Evolutionary conservation across 2,329 filamentous ascomycete species (phyloP).

Genomic region (Elsinoe fawcettii): DNA sequence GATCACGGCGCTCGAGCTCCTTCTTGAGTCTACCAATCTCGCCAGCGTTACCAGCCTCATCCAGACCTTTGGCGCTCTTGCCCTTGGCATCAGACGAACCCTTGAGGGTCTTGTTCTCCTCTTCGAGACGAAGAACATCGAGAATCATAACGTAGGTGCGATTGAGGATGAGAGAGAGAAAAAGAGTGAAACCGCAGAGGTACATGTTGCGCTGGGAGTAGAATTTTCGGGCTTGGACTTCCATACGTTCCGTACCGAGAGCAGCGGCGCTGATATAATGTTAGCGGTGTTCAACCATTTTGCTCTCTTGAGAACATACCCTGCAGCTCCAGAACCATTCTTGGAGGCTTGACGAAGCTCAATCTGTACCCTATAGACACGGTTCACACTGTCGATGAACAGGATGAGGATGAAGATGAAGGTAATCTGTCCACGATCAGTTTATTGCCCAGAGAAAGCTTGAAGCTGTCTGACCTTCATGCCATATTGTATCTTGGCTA

Average conservation of each 20-base stretch:
- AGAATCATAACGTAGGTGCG: conserved; percentile 97
- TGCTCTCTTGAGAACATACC: too few relatives aligned
- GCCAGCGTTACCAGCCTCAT: conserved; percentile 63
- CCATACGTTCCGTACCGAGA: conserved; percentile 82
- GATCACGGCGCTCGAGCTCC: conserved; percentile 64
- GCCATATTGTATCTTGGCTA: conserved; percentile 94
- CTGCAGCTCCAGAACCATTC: conserved; percentile 38
- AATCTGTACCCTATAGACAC: conserved; percentile 92
- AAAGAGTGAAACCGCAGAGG: conserved; percentile 97
- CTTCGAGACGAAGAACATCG: conserved; percentile 83
- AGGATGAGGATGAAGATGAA: conserved; percentile 99
- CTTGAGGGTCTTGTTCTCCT: conserved; percentile 79
- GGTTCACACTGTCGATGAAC: conserved; percentile 92
- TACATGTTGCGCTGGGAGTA: conserved; percentile 99
- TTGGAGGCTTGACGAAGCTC: conserved; percentile 71
- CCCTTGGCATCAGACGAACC: conserved; percentile 48
- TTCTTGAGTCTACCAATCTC: conserved; percentile 64
- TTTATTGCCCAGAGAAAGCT: background rate
- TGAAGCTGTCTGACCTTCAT: conserved; percentile 57
- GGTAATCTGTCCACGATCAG: conserved; percentile 57
- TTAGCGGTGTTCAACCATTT: too few relatives aligned
- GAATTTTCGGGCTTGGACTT: conserved; percentile 98
- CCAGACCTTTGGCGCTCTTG: conserved; percentile 66
- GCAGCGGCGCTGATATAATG: conserved; percentile 60
- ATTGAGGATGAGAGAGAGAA: conserved; percentile 97